Percentiles rank a stretch among this genome's conserved stretches.
Conservation (phyloP, 805 yeast species). For the Starmera amethionina region DNA sequence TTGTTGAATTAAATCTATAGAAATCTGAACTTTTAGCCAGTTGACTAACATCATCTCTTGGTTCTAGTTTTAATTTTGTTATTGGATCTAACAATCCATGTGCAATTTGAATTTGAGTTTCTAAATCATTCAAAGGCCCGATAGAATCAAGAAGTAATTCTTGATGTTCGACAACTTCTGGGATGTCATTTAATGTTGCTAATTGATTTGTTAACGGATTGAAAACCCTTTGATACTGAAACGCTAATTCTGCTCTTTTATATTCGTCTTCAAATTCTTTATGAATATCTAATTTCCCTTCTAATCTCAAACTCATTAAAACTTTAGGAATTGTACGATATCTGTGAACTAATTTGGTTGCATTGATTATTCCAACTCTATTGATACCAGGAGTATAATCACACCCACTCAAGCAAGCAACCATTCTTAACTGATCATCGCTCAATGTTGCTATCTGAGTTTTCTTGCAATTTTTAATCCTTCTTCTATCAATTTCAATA, state of each 20-base stretch:
- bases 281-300: slow-evolving; percentile 51
- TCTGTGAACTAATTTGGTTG: slow-evolving; percentile 48
- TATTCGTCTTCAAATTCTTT: slow-evolving; percentile 49
- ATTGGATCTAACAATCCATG: slow-evolving; percentile 61
- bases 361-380: slow-evolving; percentile 72
- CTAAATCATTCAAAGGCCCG: slow-evolving; percentile 29
- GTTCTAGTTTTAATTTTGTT: slow-evolving; percentile 7
- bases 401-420: slow-evolving; percentile 92
- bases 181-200: slow-evolving; percentile 51
- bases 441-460: slow-evolving; percentile 42
- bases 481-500: slow-evolving; percentile 51
- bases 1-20: not conserved
- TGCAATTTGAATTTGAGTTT: slow-evolving; percentile 47
- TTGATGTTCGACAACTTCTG: slow-evolving; percentile 23
- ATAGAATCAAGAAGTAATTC: slow-evolving; percentile 26
- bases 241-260: slow-evolving; percentile 63
- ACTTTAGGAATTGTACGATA: slow-evolving; percentile 45
- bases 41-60: slow-evolving; percentile 10
- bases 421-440: slow-evolving; percentile 51
- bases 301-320: slow-evolving; percentile 44
- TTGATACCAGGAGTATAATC: slow-evolving; percentile 87
- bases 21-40: too few species aligned
- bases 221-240: slow-evolving; percentile 78
- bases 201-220: slow-evolving; percentile 45
- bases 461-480: slow-evolving; percentile 40